Conservation (phyloP, 1,139 yeast species). For the Wickerhamiella pararugosa region DNA sequence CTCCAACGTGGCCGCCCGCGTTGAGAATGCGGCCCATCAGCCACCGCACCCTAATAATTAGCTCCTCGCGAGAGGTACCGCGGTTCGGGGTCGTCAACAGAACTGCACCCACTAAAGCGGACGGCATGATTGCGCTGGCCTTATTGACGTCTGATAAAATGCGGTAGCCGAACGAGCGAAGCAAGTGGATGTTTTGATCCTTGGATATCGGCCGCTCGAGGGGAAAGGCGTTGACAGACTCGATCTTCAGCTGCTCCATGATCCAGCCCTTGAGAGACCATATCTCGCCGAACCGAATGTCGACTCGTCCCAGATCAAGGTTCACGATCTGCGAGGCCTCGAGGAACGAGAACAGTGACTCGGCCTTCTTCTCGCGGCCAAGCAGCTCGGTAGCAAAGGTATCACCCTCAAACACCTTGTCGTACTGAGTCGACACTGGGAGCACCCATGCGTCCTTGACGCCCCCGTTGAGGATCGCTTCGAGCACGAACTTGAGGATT, state of each 20-base stretch:
- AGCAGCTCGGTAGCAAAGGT: conserved; percentile 45
- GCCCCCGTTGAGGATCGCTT: conserved; percentile 31
- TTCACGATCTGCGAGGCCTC: conserved; percentile 25
- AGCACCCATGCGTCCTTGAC: conserved; percentile 36
- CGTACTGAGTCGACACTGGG: conserved; percentile 49
- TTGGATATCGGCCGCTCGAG: conserved; percentile 9
- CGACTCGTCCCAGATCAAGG: conserved; percentile 29
- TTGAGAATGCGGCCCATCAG: conserved; percentile 24
- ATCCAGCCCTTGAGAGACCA: conserved; percentile 28
- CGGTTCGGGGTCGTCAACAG: conserved; percentile 26
- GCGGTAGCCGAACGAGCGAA: conserved; percentile 28
- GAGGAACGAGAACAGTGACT: conserved; percentile 25
- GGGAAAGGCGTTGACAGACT: conserved; percentile 11
- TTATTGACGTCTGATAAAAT: conserved; percentile 28
- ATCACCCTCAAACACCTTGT: conserved; percentile 52
- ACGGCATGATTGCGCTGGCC: conserved; percentile 32
- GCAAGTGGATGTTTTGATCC: conserved; percentile 15
- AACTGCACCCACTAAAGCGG: conserved; percentile 30
- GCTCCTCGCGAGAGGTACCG: conserved; percentile 26
- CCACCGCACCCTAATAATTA: conserved; percentile 25
- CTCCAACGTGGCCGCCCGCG: conserved; percentile 30
- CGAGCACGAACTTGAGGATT: conserved; percentile 39
- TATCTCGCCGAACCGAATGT: conserved; percentile 29
- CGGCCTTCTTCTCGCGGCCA: conserved; percentile 41
- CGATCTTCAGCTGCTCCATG: conserved; percentile 21